Evolutionary conservation across 331 rosid species (phyloP), one percentile per base, ranked within the genome.

Genomic region (Rosa hybrid): DNA sequence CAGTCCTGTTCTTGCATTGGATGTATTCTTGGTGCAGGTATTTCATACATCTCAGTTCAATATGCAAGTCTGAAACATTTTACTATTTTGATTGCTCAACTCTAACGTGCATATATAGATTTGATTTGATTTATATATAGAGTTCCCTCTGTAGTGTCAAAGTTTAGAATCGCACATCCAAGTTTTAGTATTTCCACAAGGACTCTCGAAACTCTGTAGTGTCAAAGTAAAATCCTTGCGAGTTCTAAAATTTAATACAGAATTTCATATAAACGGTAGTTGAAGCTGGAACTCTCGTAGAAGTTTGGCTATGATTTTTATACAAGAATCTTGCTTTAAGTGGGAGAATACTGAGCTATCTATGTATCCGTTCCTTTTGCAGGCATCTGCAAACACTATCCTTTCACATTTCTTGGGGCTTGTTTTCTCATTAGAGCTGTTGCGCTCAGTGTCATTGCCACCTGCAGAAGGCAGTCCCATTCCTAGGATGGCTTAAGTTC

Each of bases 21-120:
- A 96, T 85, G 98, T 96, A 11, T 96, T 93, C 89, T 84, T 96
- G 84, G 97, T 93, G 82, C 99, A 96, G 99, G 99, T 96, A 84
- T 54, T 70, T 70, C 53, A 17, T 69, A 72, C 23, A n/a, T 68
- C 81, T 74, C 63, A 39, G 45, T 76, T 59, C 74, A 50, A 0
- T 7, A 7, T 74, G 42, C 20, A 17, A 0, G 39, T 57, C 17
- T 68, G 6, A 34, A 12, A 70, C 77, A 57, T 62, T 20, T 48
- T 5, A 39, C 3, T 4, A 30, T 42, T 57, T 23, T 42, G 57
- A 75, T 75, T 13, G 21, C 57, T 64, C 42, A 41, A 18, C 2
- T 12, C 60, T 42, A 13, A 21, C 8, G 14, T 5, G 4, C 68
- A 12, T 63, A 42, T 34, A 75, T 14, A 44, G n/a, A 21, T 59